Percentiles rank a stretch among this genome's conserved stretches.
Conservation (phyloP, 2,329 filamentous ascomycete genomes). For the Phaeoacremonium minimum region DNA sequence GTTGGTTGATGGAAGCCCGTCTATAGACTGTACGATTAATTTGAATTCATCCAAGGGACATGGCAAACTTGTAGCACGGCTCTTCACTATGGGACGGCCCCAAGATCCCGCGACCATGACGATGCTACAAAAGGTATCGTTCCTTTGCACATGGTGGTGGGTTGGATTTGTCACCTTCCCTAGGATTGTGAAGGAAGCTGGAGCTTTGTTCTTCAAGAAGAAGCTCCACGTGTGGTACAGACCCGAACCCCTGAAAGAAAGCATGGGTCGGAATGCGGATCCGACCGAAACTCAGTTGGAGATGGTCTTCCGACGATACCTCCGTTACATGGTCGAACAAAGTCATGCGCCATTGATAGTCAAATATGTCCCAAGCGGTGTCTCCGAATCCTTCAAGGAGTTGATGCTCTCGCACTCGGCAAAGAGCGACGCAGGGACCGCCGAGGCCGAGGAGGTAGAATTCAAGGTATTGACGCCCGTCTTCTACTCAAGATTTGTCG, state of each 20-base stretch:
- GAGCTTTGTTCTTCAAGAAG: slow-evolving; percentile 48
- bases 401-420: slow-evolving; percentile 28
- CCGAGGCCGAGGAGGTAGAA: slow-evolving; percentile 34
- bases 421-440: slow-evolving; percentile 2
- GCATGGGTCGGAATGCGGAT: slow-evolving; percentile 49
- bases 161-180: slow-evolving; percentile 63
- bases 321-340: slow-evolving; percentile 43
- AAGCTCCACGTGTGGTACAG: slow-evolving; percentile 61
- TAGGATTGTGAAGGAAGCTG: slow-evolving; percentile 59
- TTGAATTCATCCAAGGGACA: slow-evolving; percentile 56
- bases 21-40: slow-evolving; percentile 56
- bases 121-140: slow-evolving; percentile 33
- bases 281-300: slow-evolving; percentile 43
- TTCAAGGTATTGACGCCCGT: slow-evolving; percentile 58
- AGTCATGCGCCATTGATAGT: slow-evolving; percentile 40
- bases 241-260: slow-evolving; percentile 56
- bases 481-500: slow-evolving; percentile 64
- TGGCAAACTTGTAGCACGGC: slow-evolving; percentile 56
- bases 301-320: slow-evolving; percentile 39
- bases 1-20: slow-evolving; percentile 27
- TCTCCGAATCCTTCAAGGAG: slow-evolving; percentile 29
- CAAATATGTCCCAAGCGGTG: slow-evolving; percentile 49
- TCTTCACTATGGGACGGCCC: slow-evolving; percentile 48
- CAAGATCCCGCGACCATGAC: slow-evolving; percentile 45
- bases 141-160: slow-evolving; percentile 61